Conservation (phyloP, 768 basidiomycete species). For the Krasilnikovozyma curviuscula region DNA sequence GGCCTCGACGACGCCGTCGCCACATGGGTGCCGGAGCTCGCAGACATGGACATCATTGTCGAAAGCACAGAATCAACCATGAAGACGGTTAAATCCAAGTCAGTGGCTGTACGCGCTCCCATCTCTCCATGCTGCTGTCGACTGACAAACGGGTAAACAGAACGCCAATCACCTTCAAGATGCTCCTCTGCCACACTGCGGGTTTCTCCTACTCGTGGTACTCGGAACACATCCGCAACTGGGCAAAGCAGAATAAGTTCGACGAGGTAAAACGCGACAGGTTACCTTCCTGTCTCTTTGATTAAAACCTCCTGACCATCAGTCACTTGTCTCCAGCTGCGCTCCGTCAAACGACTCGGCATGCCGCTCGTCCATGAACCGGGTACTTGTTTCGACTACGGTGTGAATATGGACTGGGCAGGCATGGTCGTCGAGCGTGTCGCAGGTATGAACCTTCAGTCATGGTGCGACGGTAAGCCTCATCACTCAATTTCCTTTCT, state of each 20-base stretch:
- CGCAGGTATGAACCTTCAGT: constrained; percentile 4
- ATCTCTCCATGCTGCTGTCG: too few relatives aligned
- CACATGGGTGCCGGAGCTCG: constrained; percentile 1
- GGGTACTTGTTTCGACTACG: background rate
- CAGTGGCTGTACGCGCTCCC: background rate
- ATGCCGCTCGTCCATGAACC: background rate
- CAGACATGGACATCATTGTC: background rate
- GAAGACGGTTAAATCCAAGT: constrained; percentile 3
- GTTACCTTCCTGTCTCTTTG: too few relatives aligned
- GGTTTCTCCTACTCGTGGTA: constrained; percentile 14
- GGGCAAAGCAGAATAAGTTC: constrained; percentile 12
- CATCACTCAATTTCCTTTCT: too few relatives aligned
- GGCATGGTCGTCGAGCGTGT: constrained; percentile 5
- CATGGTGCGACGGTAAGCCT: constrained; percentile 8
- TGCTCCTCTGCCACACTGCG: constrained; percentile 10
- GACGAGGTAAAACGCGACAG: too few relatives aligned
- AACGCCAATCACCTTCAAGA: constrained; percentile 12
- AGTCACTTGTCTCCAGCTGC: too few relatives aligned
- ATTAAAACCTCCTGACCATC: too few relatives aligned
- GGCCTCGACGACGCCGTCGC: constrained; percentile 2
- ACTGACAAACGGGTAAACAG: too few relatives aligned
- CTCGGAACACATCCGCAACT: constrained; percentile 7
- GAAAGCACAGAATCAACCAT: background rate
- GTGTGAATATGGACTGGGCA: constrained; percentile 10
- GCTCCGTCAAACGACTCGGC: too few relatives aligned